Base-by-base conservation (phyloP, 768 basidiomycete genomes). In the Kwoniella heveanensis region DNA sequence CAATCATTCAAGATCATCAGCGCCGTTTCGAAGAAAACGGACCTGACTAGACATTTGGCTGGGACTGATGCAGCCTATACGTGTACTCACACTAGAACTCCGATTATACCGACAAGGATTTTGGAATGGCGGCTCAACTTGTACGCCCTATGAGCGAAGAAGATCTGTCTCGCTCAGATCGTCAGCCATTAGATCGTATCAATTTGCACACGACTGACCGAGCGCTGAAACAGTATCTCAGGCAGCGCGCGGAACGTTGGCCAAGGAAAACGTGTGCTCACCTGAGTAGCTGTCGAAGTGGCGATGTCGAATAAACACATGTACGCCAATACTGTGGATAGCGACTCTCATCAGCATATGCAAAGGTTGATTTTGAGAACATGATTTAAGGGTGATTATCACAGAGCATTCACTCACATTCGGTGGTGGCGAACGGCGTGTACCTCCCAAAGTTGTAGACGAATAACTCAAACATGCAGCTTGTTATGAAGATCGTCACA, bases 81-180 rank as follows among this genome's bases (percentile, higher is more conserved):
- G 7, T 5, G 7, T 1, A 59, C 57, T 59, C 29, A 59, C 57
- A 59, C 37, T 12, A 36, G n/a, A 7, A 22, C 36, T 9, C 21
- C n/a, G 12, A 60, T 52, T 5, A 46, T 6, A 2, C 32, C 9
- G 36, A 24, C 19, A 8, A 53, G 37, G 5, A 44, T 39, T 37
- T 60, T 60, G 21, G 50, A 52, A 19, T 29, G 24, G 12, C 44
- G 29, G 19, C 3, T 60, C 26, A 60, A 21, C 15, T 27, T 37
- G 59, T 39, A 60, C 4, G 59, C 59, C 13, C 59, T 50, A 53
- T 60, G 50, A 13, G 59, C 29, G 59, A 60, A 60, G 17, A 60
- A 60, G 21, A 54, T 19, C 59, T 60, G 13, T 5, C 32, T 32
- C 32, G 13, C 13, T 32, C n/a, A n/a, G n/a, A n/a, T 37, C 12